phyloP scores from a whole-genome alignment of 2,329 filamentous ascomycete genomes.

The Balansia obtecta region DNA sequence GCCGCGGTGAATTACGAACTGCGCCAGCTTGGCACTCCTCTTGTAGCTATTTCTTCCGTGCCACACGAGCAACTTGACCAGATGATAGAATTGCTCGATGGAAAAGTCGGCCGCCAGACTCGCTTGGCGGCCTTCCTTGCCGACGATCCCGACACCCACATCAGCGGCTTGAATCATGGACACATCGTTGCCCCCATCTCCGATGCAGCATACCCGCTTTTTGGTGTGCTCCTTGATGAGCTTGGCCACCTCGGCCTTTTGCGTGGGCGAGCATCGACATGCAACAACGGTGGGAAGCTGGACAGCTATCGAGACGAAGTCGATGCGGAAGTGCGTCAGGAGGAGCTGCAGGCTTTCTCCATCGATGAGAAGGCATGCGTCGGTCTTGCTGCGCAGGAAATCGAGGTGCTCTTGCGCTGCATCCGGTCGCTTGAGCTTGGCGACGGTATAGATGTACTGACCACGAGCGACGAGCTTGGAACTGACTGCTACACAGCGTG shows the following conservation, averaged over 20 bases:
- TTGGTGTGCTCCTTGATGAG: slow-evolving; percentile 86
- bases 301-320: slow-evolving; percentile 84
- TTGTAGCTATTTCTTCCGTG: slow-evolving; percentile 97
- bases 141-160: slow-evolving; percentile 93
- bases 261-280: slow-evolving; percentile 90
- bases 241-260: slow-evolving; percentile 87
- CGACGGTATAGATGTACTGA: slow-evolving; percentile 90
- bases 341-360: slow-evolving; percentile 81
- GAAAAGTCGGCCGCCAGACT: slow-evolving; percentile 93
- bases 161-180: slow-evolving; percentile 99
- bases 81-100: slow-evolving; percentile 86
- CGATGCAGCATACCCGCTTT: slow-evolving; percentile 94
- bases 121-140: slow-evolving; percentile 92
- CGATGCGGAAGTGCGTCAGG: slow-evolving; percentile 65
- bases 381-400: slow-evolving; percentile 76
- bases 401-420: slow-evolving; percentile 80
- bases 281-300: slow-evolving; percentile 84
- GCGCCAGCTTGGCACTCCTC: slow-evolving; percentile 83
- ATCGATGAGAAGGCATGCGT: slow-evolving; percentile 82
- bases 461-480: slow-evolving; percentile 87
- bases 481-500: slow-evolving; percentile 87
- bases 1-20: slow-evolving; percentile 96
- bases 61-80: slow-evolving; percentile 97
- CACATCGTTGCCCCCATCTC: slow-evolving; percentile 95
- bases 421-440: slow-evolving; percentile 72